phyloP scores from a whole-genome alignment of 257 asterid genomes.

The Misopates orontium region DNA sequence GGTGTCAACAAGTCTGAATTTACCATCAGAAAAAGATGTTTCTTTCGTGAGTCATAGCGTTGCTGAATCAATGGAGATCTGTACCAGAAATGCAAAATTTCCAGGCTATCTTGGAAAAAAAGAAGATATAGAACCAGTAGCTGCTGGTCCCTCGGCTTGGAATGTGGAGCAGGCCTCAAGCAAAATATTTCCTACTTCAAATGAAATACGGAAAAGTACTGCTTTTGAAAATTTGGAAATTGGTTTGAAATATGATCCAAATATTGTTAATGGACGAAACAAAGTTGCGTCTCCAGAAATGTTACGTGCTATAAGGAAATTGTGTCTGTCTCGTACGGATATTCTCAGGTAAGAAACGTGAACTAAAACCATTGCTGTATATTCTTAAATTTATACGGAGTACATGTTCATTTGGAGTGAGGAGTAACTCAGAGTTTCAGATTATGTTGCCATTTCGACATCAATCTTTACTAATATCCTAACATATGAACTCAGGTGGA shows the following conservation, averaged over 20 bases:
- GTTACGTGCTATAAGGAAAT: slow-evolving; percentile 56
- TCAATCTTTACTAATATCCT: slow-evolving; percentile 25
- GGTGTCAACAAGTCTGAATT: slow-evolving; percentile 29
- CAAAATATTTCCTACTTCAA: slow-evolving; percentile 29
- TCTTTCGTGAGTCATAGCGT: slow-evolving; percentile 3
- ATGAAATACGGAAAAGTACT: slow-evolving; percentile 33
- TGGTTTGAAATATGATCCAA: slow-evolving; percentile 27
- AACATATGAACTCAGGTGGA: slow-evolving; percentile 46
- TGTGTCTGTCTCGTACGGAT: slow-evolving; percentile 69
- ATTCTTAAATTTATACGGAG: too few species aligned
- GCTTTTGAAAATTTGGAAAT: slow-evolving; percentile 11
- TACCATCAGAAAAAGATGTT: slow-evolving; percentile 14
- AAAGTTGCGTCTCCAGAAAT: slow-evolving; percentile 35
- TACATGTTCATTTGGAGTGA: too few species aligned
- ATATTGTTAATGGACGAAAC: slow-evolving; percentile 20
- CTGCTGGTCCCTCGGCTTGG: slow-evolving; percentile 16
- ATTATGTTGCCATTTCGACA: too few species aligned
- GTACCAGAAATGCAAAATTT: neutral
- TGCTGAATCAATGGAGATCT: slow-evolving; percentile 3
- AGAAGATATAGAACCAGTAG: neutral
- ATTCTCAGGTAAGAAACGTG: slow-evolving; percentile 74
- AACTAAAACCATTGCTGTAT: too few species aligned
- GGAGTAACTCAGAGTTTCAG: too few species aligned
- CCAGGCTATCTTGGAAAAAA: neutral
- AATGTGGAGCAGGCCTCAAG: slow-evolving; percentile 25